These are phyloP conservation scores for Paramecium octaurelia DNA, from an alignment of 73 alveolate genomes.

Conservation along the genomic window DNA sequence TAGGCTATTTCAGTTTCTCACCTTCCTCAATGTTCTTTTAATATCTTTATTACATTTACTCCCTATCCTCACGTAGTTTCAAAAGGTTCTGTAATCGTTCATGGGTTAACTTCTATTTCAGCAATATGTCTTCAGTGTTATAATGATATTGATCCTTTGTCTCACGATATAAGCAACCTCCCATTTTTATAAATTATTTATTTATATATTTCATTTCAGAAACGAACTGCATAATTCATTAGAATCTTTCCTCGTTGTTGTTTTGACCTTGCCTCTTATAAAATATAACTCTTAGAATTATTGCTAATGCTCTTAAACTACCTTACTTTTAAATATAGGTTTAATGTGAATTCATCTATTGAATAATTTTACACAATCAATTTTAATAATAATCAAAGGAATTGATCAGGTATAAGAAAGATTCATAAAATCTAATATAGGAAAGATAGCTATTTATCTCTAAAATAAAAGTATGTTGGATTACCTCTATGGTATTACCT, in stretches of 20 bases:
- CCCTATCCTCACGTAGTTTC: neutral
- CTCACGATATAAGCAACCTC: neutral
- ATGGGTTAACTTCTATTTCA: neutral
- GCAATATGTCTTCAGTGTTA: neutral
- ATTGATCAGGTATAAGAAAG: no score
- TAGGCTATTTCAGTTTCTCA: neutral
- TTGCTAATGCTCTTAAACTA: no score
- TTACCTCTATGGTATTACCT: neutral
- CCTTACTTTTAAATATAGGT: no score
- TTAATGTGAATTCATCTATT: no score
- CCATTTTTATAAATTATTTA: neutral
- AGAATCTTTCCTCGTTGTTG: no score
- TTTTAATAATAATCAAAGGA: no score
- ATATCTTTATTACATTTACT: constrained; percentile 16
- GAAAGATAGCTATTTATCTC: no score
- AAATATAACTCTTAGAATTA: no score
- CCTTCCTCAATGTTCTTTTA: neutral
- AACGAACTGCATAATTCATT: neutral
- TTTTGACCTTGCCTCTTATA: no score
- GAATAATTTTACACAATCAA: no score
- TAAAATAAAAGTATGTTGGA: no score
- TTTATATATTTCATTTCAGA: neutral
- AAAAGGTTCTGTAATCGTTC: neutral
- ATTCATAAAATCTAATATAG: no score
- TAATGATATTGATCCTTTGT: neutral